Base-by-base conservation (phyloP, 75 land plant genomes). In the Isoetes taiwanensis region DNA sequence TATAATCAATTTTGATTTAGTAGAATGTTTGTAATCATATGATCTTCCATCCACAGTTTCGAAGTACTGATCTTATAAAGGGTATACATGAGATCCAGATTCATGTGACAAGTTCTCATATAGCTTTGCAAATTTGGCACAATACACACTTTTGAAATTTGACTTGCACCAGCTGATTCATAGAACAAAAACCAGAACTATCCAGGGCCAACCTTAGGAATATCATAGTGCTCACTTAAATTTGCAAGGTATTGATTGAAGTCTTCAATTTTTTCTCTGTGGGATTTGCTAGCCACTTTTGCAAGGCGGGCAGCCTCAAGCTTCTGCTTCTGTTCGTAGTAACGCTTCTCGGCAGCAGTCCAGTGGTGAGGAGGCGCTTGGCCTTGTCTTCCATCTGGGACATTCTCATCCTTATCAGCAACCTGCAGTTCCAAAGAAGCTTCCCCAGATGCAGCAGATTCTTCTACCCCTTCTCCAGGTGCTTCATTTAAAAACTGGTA, bases 181-280 rank as follows among this genome's bases (percentile, higher is more conserved):
- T n/a, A n/a, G n/a, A n/a, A n/a, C n/a, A n/a, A n/a, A n/a, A n/a
- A n/a, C n/a, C n/a, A n/a, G n/a, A n/a, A n/a, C n/a, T 35, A 83
- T 25, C 90, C 90, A 41, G 95, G 93, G 6, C 97, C 97, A 54
- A 90, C 97, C 69, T 90, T 90, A 1, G 97, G 93, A 53, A 90
- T 90, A 55, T 90, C 97, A 61, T 90, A 86, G 55, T 90, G 93
- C 76, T 90, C 97, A 42, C 97, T 90, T 43, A 90, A 71, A 65
- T 83, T 90, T 3, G 97, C 97, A 32, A 90, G 63, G 57, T 86
- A 86, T 60, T 90, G 93, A 48, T 90, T 90, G 63, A 90, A 86
- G 14, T 83, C 93, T 62, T 85, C 76, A 31, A 90, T 82, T 31
- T 87, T 39, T 61, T 86, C 80, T 14, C 93, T 80, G 61, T 90